These are phyloP conservation scores for Pseudocercospora macadamiae DNA, from an alignment of 2,329 filamentous ascomycete species.

Conservation along the genomic window DNA sequence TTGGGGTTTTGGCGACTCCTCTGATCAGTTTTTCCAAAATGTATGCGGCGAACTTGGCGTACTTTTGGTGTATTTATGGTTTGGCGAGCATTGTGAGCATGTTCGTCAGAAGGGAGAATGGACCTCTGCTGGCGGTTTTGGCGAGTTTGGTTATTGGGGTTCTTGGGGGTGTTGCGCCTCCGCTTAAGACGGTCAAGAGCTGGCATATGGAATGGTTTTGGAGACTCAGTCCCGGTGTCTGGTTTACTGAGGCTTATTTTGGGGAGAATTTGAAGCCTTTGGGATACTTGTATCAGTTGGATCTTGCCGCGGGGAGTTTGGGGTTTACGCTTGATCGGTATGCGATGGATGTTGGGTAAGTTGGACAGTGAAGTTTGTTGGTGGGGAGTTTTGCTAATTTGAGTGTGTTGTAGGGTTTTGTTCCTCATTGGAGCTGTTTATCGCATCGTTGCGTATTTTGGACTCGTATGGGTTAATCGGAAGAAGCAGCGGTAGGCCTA, in stretches of 20 bases:
- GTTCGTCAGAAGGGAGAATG: slow-evolving; percentile 59
- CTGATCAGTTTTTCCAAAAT: slow-evolving; percentile 54
- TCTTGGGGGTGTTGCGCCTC: slow-evolving; percentile 57
- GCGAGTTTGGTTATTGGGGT: slow-evolving; percentile 58
- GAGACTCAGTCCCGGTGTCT: slow-evolving; percentile 57
- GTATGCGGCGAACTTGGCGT: slow-evolving; percentile 56
- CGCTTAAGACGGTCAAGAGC: slow-evolving; percentile 50
- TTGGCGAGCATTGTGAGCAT: slow-evolving; percentile 58
- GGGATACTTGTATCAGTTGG: slow-evolving; percentile 55
- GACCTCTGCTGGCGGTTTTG: slow-evolving; percentile 60
- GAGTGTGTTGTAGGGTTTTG: slow-evolving; percentile 29
- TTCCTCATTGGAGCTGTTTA: slow-evolving; percentile 34
- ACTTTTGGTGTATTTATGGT: slow-evolving; percentile 64
- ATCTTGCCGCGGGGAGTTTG: slow-evolving; percentile 47
- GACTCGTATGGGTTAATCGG: slow-evolving; percentile 29
- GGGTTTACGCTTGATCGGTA: slow-evolving; percentile 54
- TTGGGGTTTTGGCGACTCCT: slow-evolving; percentile 55
- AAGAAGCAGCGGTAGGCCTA: slow-evolving; percentile 33
- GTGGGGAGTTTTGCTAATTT: no score
- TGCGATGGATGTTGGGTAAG: slow-evolving; percentile 44
- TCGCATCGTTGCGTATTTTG: slow-evolving; percentile 33
- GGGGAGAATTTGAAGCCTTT: slow-evolving; percentile 55
- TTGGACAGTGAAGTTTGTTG: no score
- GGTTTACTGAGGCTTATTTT: slow-evolving; percentile 62
- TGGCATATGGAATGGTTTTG: slow-evolving; percentile 60